Base-by-base conservation (phyloP, 2,329 filamentous ascomycete genomes). In the Pseudogymnoascus sp. region DNA sequence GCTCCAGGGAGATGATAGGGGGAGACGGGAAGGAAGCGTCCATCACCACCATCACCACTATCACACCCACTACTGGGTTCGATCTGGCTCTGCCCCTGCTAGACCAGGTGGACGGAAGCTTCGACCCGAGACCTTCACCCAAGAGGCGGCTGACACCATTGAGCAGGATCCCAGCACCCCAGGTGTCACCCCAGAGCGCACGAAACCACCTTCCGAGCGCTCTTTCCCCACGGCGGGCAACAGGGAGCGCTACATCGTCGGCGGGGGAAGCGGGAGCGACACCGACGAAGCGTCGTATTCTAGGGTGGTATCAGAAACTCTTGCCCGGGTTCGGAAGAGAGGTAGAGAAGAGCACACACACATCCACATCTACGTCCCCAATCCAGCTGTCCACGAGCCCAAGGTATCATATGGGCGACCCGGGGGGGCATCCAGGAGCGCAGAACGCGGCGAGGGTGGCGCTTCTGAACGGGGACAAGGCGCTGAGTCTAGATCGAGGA, bases 51-150 rank as follows among this genome's bases (percentile, higher is more conserved):
- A 84, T 64, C 83, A 85, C 71, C 83, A 79, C 66, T 83, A 86
- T 68, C 82, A 86, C 68, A 83, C 85, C 71, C 83, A 85, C 74
- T 85, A 85, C 76, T 85, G 83, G 83, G 65, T 79, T 66, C 65
- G 63, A 25, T 64, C 66, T 23, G 44, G 62, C 16, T 65, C 67
- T 38, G 60, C 63, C 16, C 38, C 67, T 65, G 40, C 44, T 64
- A 14, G 65, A 68, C 61, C 66, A 65, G 31, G 21, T 42, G 62
- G 63, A 61, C 23, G 62, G 66, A 37, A 42, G 61, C 59, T 33
- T 61, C 53, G 31, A 50, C 56, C 14, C n/a, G 37, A 40, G n/a
- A 10, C 37, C 37, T 16, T 16, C 37, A 47, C 63, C 64, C 23
- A 63, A 63, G 38, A 62, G 59, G 60, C 65, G 63, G 59, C 10